These are phyloP conservation scores for Marasmius sp. DNA, from an alignment of 1,284 basidiomycete species.

Conservation along the genomic window DNA sequence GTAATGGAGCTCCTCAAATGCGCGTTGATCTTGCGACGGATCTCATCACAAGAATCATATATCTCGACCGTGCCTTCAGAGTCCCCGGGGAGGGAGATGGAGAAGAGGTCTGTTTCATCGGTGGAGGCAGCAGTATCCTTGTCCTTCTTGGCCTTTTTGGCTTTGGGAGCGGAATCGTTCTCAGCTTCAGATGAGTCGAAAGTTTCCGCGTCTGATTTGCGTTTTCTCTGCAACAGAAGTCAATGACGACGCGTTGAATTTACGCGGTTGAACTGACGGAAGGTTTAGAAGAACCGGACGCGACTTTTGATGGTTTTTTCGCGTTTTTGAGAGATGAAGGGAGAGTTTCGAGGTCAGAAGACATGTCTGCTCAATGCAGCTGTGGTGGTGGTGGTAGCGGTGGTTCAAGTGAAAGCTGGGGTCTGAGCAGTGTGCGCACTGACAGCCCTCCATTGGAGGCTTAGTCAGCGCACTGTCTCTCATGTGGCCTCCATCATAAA, in stretches of 20 bases:
- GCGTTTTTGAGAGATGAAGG: too few species aligned
- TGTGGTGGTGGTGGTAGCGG: too few species aligned
- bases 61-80: conserved; percentile 15
- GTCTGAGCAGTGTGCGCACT: too few species aligned
- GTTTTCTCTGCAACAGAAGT: background rate
- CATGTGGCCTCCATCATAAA: too few species aligned
- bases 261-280: background rate
- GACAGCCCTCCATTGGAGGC: too few species aligned
- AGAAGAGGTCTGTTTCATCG: conserved; percentile 13
- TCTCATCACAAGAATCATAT: conserved; percentile 16
- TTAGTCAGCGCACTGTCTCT: too few species aligned
- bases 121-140: too few species aligned
- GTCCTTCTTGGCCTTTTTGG: background rate
- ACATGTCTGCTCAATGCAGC: too few species aligned
- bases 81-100: conserved; percentile 14
- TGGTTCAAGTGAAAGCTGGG: too few species aligned
- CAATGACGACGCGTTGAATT: background rate
- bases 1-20: conserved; percentile 12
- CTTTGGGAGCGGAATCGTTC: background rate
- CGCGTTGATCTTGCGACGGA: conserved; percentile 17
- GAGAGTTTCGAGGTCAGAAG: too few species aligned
- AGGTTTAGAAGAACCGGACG: background rate
- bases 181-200: background rate
- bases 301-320: background rate
- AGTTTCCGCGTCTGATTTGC: background rate